These are phyloP conservation scores for Pleurotus tuber-regium DNA, from an alignment of 768 basidiomycete species.

Conservation along the genomic window DNA sequence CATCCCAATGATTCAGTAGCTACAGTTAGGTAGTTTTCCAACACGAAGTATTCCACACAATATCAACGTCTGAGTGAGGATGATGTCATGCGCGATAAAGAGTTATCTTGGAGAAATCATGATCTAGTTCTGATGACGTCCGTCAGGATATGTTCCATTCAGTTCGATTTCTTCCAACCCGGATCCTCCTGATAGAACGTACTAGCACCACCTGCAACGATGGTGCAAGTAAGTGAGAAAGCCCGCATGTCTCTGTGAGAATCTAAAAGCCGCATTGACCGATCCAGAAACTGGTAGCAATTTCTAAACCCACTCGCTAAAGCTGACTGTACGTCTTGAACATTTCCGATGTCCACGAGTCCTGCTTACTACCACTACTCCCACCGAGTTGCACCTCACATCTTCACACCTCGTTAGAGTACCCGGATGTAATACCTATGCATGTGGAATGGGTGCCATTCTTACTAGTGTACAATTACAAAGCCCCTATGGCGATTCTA, in stretches of 20 bases:
- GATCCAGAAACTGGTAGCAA: background rate
- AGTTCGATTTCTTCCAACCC: too few species aligned
- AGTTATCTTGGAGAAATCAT: too few species aligned
- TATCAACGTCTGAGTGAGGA: background rate
- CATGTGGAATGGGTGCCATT: background rate
- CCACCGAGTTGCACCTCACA: background rate
- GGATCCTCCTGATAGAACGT: too few species aligned
- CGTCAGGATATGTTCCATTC: too few species aligned
- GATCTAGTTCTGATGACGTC: too few species aligned
- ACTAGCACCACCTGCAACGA: too few species aligned
- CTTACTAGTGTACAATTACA: background rate
- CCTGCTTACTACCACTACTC: slow-evolving; percentile 1
- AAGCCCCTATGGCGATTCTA: background rate
- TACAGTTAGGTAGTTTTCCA: too few species aligned
- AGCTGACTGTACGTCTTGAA: slow-evolving; percentile 6
- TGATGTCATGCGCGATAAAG: background rate
- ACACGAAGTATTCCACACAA: too few species aligned
- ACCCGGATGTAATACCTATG: background rate
- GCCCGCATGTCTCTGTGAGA: too few species aligned
- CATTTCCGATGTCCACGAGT: background rate
- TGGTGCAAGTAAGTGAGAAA: too few species aligned
- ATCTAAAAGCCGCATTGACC: background rate
- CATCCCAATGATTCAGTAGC: slow-evolving; percentile 7
- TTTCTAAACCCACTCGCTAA: background rate
- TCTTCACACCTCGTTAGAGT: background rate